Evolutionary conservation across 2,329 filamentous ascomycete genomes (phyloP), one percentile per base, ranked within the genome.

Genomic region (Peltaster fructicola): DNA sequence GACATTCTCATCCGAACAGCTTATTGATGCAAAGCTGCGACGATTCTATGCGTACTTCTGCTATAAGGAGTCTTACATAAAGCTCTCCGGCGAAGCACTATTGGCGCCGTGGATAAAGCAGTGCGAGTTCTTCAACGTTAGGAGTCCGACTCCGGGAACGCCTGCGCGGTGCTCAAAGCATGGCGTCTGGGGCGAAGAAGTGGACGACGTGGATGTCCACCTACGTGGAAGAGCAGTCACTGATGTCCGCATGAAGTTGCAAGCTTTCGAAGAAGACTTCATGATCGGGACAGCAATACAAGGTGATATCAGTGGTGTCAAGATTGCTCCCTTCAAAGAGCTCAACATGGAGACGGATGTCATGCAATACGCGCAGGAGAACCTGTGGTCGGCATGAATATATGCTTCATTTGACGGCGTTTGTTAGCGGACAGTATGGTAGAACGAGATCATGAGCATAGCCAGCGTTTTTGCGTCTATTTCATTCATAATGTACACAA

Each of bases 41-140:
- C 60, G 65, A 26, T 85, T 85, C 44, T 85, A 82, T 45, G 65
- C 74, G 1, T 66, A 76, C 30, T 85, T 77, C 73, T 79, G 73
- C 46, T 62, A 80, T 47, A 71, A 79, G 38, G 78, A 85, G 53
- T 72, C 76, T 1, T 84, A 79, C 45, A 71, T 84, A 49, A 85
- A 84, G 63, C 70, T 85, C 54, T 77, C 75, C 15, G 78, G 78
- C 14, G 75, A 84, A 40, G 78, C 75, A 1, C 57, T 85, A 30
- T 56, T 82, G 6, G 78, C 78, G 0, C 57, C 59, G 4, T 85
- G 78, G 78, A 57, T 85, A 23, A 56, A 55, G 24, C 65, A 75
- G 24, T 53, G 84, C 6, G 73, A 82, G 39, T 79, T 85, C 43
- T 55, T 59, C 30, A 53, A 59, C 23, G 74, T 79, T 25, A 54